Percentiles rank a stretch among this genome's conserved stretches.
Conservation (phyloP, 345 rosid genomes). For the Moricandia moricandioides region DNA sequence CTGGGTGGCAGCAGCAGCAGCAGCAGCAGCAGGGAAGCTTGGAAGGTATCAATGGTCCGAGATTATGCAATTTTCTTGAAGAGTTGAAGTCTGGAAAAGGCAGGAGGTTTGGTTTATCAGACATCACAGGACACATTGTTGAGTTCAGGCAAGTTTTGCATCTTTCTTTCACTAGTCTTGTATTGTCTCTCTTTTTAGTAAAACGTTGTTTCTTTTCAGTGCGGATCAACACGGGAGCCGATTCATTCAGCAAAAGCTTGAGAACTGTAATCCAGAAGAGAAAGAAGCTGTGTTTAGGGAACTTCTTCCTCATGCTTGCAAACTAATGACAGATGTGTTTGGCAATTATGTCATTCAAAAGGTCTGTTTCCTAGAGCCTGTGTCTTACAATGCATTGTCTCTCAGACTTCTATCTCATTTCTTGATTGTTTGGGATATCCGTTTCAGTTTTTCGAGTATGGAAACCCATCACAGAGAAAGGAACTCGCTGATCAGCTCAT, state of each 20-base stretch:
- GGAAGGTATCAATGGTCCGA: slow-evolving; percentile 42
- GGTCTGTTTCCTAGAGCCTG: slow-evolving; percentile 40
- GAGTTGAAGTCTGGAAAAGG: slow-evolving; percentile 61
- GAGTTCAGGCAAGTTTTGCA: slow-evolving; percentile 46
- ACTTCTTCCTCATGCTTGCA: slow-evolving; percentile 61
- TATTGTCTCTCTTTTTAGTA: slow-evolving; percentile 8
- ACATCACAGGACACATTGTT: slow-evolving; percentile 56
- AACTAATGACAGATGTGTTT: slow-evolving; percentile 68
- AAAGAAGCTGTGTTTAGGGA: slow-evolving; percentile 60
- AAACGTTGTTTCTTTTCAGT: slow-evolving; percentile 40
- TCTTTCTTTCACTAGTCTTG: slow-evolving; percentile 4
- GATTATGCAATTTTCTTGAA: slow-evolving; percentile 52
- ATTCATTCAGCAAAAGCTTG: slow-evolving; percentile 73
- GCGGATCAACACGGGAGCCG: slow-evolving; percentile 75
- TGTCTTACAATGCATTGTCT: no score
- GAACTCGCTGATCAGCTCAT: slow-evolving; percentile 61
- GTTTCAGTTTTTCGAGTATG: slow-evolving; percentile 60
- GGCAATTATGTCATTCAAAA: slow-evolving; percentile 76
- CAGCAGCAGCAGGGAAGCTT: slow-evolving; percentile 44
- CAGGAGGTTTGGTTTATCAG: slow-evolving; percentile 58
- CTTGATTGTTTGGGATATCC: neutral
- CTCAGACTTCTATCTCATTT: neutral
- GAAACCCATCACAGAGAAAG: slow-evolving; percentile 51
- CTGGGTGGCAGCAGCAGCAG: slow-evolving; percentile 46
- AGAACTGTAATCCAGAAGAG: slow-evolving; percentile 51